Percentiles rank a stretch among this genome's conserved stretches.
phyloP scores from a whole-genome alignment of 2,329 filamentous ascomycete genomes.

The Trichophyton schoenleinii region DNA sequence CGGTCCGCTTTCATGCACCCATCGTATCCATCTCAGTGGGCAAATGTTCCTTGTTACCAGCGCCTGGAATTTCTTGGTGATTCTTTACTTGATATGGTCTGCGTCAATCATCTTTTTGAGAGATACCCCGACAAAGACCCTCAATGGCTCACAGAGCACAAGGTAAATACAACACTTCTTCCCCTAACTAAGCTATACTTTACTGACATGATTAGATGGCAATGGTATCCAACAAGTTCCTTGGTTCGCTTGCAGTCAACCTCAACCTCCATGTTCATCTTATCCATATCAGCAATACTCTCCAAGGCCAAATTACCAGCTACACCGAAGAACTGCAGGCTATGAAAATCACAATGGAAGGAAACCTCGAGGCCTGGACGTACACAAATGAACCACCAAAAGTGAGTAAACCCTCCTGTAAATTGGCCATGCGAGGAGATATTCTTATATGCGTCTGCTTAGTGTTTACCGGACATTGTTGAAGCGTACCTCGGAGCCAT shows the following conservation, averaged over 20 bases:
- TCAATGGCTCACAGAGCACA: conserved; percentile 96
- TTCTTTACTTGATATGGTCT: conserved; percentile 72
- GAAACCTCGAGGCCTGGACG: conserved; percentile 33
- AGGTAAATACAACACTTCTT: conserved; percentile 33
- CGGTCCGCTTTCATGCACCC: conserved; percentile 81
- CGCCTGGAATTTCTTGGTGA: conserved; percentile 87
- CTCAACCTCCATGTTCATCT: conserved; percentile 68
- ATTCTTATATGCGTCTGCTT: conserved; percentile 26
- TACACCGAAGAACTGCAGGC: conserved; percentile 33
- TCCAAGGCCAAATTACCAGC: conserved; percentile 36
- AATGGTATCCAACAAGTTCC: conserved; percentile 96
- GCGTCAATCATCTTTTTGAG: conserved; percentile 70
- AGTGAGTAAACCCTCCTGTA: conserved; percentile 15
- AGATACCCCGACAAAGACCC: conserved; percentile 68
- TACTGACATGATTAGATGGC: conserved; percentile 48
- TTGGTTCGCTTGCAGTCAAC: conserved; percentile 66
- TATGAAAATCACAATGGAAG: conserved; percentile 21
- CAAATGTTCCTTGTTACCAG: conserved; percentile 77
- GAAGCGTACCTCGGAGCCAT: conserved; percentile 83
- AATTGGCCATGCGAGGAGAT: neutral
- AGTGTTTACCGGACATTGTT: conserved; percentile 68
- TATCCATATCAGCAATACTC: conserved; percentile 31
- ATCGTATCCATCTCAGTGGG: conserved; percentile 62
- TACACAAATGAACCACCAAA: conserved; percentile 33
- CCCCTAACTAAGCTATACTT: neutral